phyloP scores from a whole-genome alignment of 495 filamentous ascomycete species.

The Aspergillus heteromorphus region DNA sequence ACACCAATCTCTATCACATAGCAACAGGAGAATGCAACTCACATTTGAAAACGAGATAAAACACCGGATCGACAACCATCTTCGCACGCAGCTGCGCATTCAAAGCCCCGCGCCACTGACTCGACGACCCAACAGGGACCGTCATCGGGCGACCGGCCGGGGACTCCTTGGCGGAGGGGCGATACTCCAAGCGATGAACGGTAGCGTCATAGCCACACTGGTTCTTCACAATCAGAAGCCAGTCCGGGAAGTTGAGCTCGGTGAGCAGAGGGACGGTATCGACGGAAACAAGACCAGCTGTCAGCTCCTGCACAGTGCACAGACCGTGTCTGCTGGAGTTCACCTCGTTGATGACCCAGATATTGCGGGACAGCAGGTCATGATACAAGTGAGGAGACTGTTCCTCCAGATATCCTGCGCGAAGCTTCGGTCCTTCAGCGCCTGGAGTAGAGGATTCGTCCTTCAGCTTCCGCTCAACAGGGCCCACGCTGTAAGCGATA shows the following conservation, averaged over 20 bases:
- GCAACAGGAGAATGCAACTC: neutral
- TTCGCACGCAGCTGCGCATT: neutral
- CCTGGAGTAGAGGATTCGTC: no score
- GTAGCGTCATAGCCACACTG: neutral
- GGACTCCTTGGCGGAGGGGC: neutral
- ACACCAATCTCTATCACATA: neutral
- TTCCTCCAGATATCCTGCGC: no score
- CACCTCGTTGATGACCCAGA: neutral
- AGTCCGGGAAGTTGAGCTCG: neutral
- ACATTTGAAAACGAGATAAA: neutral
- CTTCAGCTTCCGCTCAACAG: no score
- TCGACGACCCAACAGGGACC: neutral
- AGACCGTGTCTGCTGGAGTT: neutral
- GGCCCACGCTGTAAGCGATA: no score
- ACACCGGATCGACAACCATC: neutral
- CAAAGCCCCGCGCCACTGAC: neutral
- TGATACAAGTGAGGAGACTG: neutral
- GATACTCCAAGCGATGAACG: neutral
- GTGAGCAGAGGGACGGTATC: neutral
- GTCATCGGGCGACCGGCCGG: neutral
- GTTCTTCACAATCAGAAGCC: neutral
- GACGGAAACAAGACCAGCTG: neutral
- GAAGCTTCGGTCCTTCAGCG: no score
- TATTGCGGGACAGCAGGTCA: neutral
- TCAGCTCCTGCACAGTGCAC: neutral